These are phyloP conservation scores for Tilletiopsis washingtonensis DNA, from an alignment of 1,284 basidiomycete genomes.

Conservation along the genomic window DNA sequence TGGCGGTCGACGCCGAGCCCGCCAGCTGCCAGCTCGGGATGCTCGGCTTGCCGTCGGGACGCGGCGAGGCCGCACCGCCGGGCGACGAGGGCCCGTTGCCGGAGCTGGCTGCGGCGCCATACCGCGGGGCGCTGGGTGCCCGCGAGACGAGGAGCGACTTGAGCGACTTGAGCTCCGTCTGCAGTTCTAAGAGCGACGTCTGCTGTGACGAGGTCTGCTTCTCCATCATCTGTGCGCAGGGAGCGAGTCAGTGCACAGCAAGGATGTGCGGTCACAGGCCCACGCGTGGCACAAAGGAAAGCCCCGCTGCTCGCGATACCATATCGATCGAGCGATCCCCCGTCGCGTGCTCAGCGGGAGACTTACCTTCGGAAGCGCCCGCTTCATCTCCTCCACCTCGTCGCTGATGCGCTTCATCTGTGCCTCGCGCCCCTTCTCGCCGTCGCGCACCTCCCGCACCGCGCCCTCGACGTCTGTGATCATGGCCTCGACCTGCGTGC, in stretches of 20 bases:
- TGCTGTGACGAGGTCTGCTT: constrained; percentile 69
- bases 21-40: constrained; percentile 46
- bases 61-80: constrained; percentile 20
- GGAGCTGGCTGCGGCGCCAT: constrained; percentile 16
- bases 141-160: constrained; percentile 84
- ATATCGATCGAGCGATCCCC: neutral
- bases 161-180: constrained; percentile 87
- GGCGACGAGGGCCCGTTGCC: no score
- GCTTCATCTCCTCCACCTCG: constrained; percentile 60
- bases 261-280: no score
- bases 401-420: constrained; percentile 74
- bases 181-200: constrained; percentile 66
- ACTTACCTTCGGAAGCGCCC: constrained; percentile 77
- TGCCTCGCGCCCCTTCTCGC: constrained; percentile 69
- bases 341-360: no score
- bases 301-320: no score
- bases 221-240: constrained; percentile 97
- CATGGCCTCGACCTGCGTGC: constrained; percentile 66
- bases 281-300: no score
- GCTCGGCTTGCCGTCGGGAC: constrained; percentile 23
- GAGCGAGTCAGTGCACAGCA: no score
- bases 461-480: constrained; percentile 72
- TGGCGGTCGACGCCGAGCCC: neutral
- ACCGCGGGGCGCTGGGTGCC: constrained; percentile 3
- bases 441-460: constrained; percentile 67